phyloP scores from a whole-genome alignment of 2,329 filamentous ascomycete genomes.

The Fusarium sulawesiense region DNA sequence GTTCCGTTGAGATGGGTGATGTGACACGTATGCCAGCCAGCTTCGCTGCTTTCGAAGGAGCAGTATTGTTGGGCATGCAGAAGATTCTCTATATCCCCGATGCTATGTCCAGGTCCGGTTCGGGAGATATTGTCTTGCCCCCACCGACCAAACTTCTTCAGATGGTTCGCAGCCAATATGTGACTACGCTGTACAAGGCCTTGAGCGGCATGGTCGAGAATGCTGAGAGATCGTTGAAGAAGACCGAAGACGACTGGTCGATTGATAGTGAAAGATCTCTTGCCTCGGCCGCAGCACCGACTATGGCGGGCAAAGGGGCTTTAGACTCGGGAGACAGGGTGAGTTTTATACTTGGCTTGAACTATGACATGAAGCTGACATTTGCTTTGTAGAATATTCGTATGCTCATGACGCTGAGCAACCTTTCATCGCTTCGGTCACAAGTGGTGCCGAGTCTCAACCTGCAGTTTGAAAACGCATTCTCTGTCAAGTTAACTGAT shows the following conservation, averaged over 20 bases:
- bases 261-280: conserved; percentile 59
- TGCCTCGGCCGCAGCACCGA: conserved; percentile 49
- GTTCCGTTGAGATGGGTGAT: conserved; percentile 82
- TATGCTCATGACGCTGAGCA: conserved; percentile 93
- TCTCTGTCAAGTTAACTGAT: conserved; percentile 93
- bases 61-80: conserved; percentile 87
- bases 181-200: conserved; percentile 92
- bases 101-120: conserved; percentile 78
- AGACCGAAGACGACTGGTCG: conserved; percentile 71
- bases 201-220: conserved; percentile 97
- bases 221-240: conserved; percentile 79
- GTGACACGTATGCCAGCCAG: conserved; percentile 90
- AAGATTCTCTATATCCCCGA: conserved; percentile 95
- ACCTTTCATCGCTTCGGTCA: conserved; percentile 83
- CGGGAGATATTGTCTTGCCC: conserved; percentile 82
- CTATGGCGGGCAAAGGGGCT: conserved; percentile 58
- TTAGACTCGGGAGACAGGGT: conserved; percentile 68
- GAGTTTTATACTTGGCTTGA: conserved; percentile 45
- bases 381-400: conserved; percentile 76
- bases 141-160: conserved; percentile 89
- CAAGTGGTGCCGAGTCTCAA: conserved; percentile 90
- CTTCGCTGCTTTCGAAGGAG: conserved; percentile 87
- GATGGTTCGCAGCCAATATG: conserved; percentile 91
- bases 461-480: conserved; percentile 90
- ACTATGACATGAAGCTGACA: conserved; percentile 38